Conservation (phyloP, 306 rosid genomes). For the Quillaja saponaria region DNA sequence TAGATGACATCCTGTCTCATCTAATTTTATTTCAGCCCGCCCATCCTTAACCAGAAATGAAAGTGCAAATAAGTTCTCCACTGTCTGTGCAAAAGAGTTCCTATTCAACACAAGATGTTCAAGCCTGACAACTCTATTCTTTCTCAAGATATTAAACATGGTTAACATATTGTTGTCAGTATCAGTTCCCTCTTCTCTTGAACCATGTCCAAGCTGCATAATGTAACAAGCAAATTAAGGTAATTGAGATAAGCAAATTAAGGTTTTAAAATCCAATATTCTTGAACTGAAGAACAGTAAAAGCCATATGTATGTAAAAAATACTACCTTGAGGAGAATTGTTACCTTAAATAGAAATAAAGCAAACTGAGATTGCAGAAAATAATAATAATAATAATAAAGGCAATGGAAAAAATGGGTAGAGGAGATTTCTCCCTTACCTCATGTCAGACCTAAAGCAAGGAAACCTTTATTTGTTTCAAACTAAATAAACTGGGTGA, state of each 20-base stretch:
- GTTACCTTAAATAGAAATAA: too few relatives aligned
- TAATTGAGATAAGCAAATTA: too few relatives aligned
- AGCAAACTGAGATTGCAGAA: neutral
- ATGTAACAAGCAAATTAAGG: too few relatives aligned
- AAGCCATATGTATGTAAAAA: too few relatives aligned
- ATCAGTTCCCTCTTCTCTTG: slow-evolving; percentile 64
- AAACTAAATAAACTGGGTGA: neutral
- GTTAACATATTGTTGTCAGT: slow-evolving; percentile 73
- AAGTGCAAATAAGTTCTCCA: slow-evolving; percentile 81
- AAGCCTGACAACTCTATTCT: slow-evolving; percentile 43
- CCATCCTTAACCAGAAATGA: slow-evolving; percentile 89
- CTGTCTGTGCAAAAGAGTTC: slow-evolving; percentile 73
- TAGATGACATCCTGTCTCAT: slow-evolving; percentile 51
- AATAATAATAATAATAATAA: slow-evolving; percentile 12
- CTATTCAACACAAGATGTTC: slow-evolving; percentile 66
- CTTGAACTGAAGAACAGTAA: too few relatives aligned
- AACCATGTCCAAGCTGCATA: slow-evolving; percentile 54
- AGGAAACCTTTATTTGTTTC: neutral
- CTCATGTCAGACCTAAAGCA: neutral
- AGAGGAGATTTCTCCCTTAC: slow-evolving; percentile 2
- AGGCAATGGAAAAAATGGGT: neutral
- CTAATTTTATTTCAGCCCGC: slow-evolving; percentile 62
- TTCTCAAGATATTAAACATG: slow-evolving; percentile 62
- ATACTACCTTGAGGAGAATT: too few relatives aligned
- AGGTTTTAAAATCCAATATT: too few relatives aligned